These are phyloP conservation scores for Jatropha multifida DNA, from an alignment of 441 rosid genomes.

Conservation along the genomic window DNA sequence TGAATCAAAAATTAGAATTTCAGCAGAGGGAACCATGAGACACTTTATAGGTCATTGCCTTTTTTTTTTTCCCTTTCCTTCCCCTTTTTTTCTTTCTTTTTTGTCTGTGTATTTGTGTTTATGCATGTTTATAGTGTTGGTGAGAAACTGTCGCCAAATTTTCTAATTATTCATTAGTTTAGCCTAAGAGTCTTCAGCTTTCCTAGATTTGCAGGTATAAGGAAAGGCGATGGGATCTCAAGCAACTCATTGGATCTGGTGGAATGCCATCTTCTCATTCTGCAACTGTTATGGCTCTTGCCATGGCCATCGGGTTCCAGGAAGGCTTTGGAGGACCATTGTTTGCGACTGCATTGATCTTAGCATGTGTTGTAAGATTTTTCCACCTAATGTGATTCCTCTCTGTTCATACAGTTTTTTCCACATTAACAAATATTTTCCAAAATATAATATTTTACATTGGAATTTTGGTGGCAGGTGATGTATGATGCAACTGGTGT, in stretches of 20 bases:
- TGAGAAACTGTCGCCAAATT: background rate
- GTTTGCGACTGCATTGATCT: constrained; percentile 79
- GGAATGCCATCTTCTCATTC: constrained; percentile 99
- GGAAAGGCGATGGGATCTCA: constrained; percentile 91
- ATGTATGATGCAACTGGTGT: constrained; percentile 99
- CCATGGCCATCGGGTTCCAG: constrained; percentile 74
- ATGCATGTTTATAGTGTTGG: background rate
- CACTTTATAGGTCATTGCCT: background rate
- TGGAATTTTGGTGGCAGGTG: constrained; percentile 52
- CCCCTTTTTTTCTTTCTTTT: no score
- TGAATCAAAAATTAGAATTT: background rate
- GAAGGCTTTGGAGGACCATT: constrained; percentile 78
- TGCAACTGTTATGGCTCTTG: constrained; percentile 88
- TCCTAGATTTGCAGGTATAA: constrained; percentile 72
- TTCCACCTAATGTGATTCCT: background rate
- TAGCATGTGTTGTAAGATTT: constrained; percentile 82
- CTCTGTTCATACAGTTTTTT: background rate
- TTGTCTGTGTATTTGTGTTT: no score
- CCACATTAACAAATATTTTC: background rate
- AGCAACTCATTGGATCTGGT: constrained; percentile 83
- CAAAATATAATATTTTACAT: constrained; percentile 17
- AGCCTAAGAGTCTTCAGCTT: constrained; percentile 39
- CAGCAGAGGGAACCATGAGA: background rate
- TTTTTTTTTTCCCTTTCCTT: background rate
- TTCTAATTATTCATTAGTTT: constrained; percentile 15